Conservation (phyloP, 2,329 filamentous ascomycete species). For the Fusarium scirpi region DNA sequence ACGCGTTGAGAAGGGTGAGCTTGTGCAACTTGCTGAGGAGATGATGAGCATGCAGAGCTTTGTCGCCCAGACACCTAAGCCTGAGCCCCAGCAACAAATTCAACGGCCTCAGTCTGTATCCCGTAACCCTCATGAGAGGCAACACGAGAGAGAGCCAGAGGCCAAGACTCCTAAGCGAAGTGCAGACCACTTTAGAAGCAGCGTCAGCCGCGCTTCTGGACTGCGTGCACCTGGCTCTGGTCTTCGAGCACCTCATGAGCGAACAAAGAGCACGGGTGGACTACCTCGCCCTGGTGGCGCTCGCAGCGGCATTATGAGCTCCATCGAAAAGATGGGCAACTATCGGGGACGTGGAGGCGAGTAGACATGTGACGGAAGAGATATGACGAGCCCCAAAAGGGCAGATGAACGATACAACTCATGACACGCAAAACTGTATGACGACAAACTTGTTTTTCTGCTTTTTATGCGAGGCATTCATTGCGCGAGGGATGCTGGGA, state of each 20-base stretch:
- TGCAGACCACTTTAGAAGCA: conserved; percentile 55
- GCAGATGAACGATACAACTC: conserved; percentile 36
- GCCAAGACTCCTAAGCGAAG: conserved; percentile 52
- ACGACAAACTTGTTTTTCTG: conserved; percentile 28
- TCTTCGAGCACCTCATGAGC: conserved; percentile 57
- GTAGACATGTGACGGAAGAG: conserved; percentile 25
- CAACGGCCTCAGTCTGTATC: conserved; percentile 35
- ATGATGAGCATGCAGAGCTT: conserved; percentile 78
- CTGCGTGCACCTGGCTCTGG: conserved; percentile 70
- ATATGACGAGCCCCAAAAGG: conserved; percentile 22
- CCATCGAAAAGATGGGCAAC: conserved; percentile 88
- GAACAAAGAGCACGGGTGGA: conserved; percentile 59
- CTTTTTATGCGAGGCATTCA: conserved; percentile 36
- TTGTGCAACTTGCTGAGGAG: conserved; percentile 85
- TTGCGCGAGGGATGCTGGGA: conserved; percentile 13
- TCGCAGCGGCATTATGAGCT: conserved; percentile 82
- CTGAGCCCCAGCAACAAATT: conserved; percentile 42
- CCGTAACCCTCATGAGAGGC: conserved; percentile 41
- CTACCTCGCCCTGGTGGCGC: conserved; percentile 63
- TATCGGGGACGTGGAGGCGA: conserved; percentile 59
- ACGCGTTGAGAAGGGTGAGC: conserved; percentile 84
- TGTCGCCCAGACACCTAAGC: conserved; percentile 48
- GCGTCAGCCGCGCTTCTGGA: conserved; percentile 67
- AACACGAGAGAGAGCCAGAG: conserved; percentile 43
- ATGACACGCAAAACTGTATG: conserved; percentile 44